Base-by-base conservation (phyloP, 768 basidiomycete species). In the Macrolepiota dolichaula region DNA sequence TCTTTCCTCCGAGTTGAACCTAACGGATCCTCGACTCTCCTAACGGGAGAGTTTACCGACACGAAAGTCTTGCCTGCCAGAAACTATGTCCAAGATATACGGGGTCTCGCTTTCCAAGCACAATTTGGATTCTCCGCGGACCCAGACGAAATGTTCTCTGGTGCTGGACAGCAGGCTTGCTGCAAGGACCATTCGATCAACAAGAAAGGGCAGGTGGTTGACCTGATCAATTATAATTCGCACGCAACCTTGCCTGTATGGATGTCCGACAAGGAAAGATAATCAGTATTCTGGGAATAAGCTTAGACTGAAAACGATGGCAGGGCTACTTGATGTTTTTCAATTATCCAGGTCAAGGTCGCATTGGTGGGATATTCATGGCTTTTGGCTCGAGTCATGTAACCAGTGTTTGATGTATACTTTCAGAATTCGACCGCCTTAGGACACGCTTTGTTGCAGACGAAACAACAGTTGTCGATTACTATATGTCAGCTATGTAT, bases 161-260 rank as follows among this genome's bases (percentile, higher is more conserved):
- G 75, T 3, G 64, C 67, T 5, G 76, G 76, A 2, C 74, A 77
- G 62, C 76, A 76, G 47, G 69, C 74, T 10, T 75, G 75, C 60
- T 76, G 75, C 62, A 71, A 68, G 13, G 74, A 76, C 52, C 65
- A 75, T 59, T 68, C 72, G 0, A 70, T 77, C 2, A 76, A 76
- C 61, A 74, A 76, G 68, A 76, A 76, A 67, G 71, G 73, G 1
- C 73, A 77, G 54, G 71, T 72, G n/a, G 68, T 75, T 17, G 75
- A 76, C 60, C 57, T 76, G 19, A 70, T 74, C 36, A 75, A 75
- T 52, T 76, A 66, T 57, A 75, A 76, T 55, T 74, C 74, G 2
- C 72, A 74, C 61, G 72, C 73, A 19, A 69, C 74, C 11, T 51
- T 76, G 11, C 75, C 75, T 1, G 66, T 76, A 25, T 73, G 73